phyloP scores from a whole-genome alignment of 441 rosid genomes.

The Viola pubescens region DNA sequence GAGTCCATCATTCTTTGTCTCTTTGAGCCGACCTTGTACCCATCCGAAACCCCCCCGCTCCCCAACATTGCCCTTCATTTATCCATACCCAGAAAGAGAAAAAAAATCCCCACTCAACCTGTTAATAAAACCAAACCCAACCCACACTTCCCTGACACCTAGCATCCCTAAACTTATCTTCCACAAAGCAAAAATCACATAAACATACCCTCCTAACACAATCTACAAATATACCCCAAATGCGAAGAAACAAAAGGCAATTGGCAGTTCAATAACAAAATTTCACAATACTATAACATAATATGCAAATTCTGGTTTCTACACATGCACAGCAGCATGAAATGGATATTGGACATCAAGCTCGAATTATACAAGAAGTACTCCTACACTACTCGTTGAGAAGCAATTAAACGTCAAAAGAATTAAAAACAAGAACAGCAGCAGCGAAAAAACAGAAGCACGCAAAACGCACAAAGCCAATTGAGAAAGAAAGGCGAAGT shows the following conservation, averaged over 20 bases:
- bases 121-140: constrained; percentile 86
- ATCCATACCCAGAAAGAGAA: constrained; percentile 49
- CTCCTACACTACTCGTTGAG: no score
- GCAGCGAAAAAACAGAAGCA: neutral
- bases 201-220: constrained; percentile 20
- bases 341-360: neutral
- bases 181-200: constrained; percentile 17
- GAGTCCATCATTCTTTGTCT: constrained; percentile 99
- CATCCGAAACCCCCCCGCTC: constrained; percentile 91
- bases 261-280: no score
- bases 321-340: neutral
- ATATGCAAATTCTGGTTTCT: no score
- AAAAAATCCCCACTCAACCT: constrained; percentile 79
- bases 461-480: neutral
- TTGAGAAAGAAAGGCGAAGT: neutral
- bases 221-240: constrained; percentile 5
- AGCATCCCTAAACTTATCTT: constrained; percentile 24
- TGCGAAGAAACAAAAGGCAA: neutral
- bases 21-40: constrained; percentile 99
- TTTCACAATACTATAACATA: no score
- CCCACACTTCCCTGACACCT: constrained; percentile 62
- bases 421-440: neutral
- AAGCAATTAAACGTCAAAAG: neutral
- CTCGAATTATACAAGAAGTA: neutral
- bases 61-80: constrained; percentile 95